These are phyloP conservation scores for Dendrobium nobile DNA, from an alignment of 106 monocot species.

Conservation along the genomic window DNA sequence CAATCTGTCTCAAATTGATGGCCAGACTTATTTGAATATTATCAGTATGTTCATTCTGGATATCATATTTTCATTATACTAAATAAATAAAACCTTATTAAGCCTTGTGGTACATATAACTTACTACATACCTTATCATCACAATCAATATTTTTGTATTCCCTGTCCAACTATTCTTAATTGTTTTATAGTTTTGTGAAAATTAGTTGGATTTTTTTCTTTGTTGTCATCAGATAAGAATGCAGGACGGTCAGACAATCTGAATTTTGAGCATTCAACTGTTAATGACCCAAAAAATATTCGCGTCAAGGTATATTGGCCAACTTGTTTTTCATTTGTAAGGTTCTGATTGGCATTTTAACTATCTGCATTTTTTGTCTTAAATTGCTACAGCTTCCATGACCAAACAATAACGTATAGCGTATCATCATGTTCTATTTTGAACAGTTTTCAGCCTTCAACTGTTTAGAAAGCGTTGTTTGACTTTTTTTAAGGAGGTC, in stretches of 20 bases:
- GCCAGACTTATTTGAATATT: background rate
- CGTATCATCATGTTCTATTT: background rate
- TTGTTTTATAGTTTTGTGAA: background rate
- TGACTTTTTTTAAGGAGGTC: background rate
- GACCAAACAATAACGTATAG: background rate
- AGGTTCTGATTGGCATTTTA: background rate
- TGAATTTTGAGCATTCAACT: slow-evolving; percentile 1
- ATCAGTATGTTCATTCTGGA: background rate
- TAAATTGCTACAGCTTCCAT: background rate
- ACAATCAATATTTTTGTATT: background rate
- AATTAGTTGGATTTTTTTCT: background rate
- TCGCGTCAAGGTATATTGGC: slow-evolving; percentile 10
- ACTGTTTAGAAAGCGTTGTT: background rate
- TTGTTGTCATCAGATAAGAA: slow-evolving; percentile 9
- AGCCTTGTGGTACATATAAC: background rate
- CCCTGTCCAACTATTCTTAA: background rate
- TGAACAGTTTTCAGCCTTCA: background rate
- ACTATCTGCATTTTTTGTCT: background rate
- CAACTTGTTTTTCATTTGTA: background rate
- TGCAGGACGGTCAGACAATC: background rate
- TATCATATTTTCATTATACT: background rate
- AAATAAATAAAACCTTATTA: background rate
- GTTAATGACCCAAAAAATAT: slow-evolving; percentile 12
- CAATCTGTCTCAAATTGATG: background rate
- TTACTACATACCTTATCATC: background rate